Evolutionary conservation across 2,329 filamentous ascomycete species (phyloP).

Genomic region (Phyllosticta citrichinensis): DNA sequence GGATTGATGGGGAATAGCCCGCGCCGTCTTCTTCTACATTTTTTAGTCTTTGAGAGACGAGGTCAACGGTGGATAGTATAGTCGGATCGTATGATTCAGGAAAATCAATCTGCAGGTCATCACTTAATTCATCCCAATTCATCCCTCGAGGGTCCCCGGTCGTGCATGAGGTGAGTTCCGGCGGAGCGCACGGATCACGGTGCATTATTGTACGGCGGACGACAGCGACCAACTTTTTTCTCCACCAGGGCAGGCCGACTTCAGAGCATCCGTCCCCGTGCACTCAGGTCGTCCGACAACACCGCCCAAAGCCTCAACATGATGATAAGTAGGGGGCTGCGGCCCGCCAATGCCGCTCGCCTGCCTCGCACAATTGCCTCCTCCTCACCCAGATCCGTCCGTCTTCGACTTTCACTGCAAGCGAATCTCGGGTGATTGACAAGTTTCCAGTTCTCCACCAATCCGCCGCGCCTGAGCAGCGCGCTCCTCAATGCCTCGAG

Average conservation of each 20-base stretch:
- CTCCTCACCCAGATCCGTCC: background rate
- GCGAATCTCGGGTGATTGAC: background rate
- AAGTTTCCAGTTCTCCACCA: slow-evolving; percentile 7
- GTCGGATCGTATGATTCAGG: background rate
- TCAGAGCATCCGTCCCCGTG: background rate
- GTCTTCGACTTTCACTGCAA: background rate
- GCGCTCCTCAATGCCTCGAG: background rate
- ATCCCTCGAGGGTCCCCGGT: too few relatives aligned
- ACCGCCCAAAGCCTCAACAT: slow-evolving; percentile 26
- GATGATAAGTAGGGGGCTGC: slow-evolving; percentile 40
- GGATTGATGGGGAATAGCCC: background rate
- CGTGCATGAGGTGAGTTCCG: too few relatives aligned
- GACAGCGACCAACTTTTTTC: slow-evolving; percentile 5
- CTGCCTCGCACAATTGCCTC: background rate
- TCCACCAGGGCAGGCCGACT: background rate
- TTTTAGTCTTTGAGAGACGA: background rate
- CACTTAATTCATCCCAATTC: background rate
- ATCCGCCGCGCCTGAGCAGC: background rate
- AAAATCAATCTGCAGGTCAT: background rate
- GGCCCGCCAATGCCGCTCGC: slow-evolving; percentile 18
- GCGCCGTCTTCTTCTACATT: background rate
- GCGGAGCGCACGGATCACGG: background rate
- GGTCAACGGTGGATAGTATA: background rate
- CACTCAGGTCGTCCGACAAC: background rate
- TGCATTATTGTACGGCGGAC: slow-evolving; percentile 4